These are phyloP conservation scores for Dacryopinax spathularia DNA, from an alignment of 768 basidiomycete genomes.

Conservation along the genomic window DNA sequence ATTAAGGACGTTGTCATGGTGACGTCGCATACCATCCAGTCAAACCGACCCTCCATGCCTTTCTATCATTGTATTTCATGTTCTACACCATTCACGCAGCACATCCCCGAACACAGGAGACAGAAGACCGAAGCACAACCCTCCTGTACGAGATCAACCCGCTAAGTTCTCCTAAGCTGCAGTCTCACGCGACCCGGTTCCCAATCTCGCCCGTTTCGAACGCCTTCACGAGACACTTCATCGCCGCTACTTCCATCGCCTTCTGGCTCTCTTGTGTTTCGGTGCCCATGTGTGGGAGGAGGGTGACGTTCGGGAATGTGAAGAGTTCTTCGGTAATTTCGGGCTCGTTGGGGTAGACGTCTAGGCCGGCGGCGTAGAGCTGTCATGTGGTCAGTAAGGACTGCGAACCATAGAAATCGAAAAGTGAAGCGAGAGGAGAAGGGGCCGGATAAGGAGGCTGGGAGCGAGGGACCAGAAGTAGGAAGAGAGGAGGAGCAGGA, in stretches of 20 bases:
- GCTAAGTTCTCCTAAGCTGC: too few species aligned
- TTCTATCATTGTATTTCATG: too few species aligned
- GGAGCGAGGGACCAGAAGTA: not conserved
- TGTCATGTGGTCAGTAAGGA: slow-evolving; percentile 18
- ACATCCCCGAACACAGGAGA: too few species aligned
- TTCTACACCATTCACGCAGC: too few species aligned
- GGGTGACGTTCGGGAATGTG: slow-evolving; percentile 65
- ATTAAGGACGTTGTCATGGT: too few species aligned
- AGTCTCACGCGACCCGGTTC: not conserved
- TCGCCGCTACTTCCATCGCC: not conserved
- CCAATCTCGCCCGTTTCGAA: not conserved
- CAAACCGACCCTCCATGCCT: too few species aligned
- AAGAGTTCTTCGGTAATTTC: slow-evolving; percentile 62
- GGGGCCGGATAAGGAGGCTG: not conserved
- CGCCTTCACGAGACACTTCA: not conserved
- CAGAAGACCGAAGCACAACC: too few species aligned
- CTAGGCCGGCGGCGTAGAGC: slow-evolving; percentile 69
- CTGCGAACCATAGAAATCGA: not conserved
- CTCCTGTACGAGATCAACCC: too few species aligned
- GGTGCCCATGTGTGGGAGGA: slow-evolving; percentile 88
- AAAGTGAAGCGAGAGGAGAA: too few species aligned
- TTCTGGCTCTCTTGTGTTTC: slow-evolving; percentile 63
- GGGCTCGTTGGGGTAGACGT: slow-evolving; percentile 80
- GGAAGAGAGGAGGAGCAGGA: not conserved
- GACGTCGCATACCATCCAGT: too few species aligned